These are phyloP conservation scores for Chaetoscypha palmicola DNA, from an alignment of 2,329 filamentous ascomycete genomes.

Conservation along the genomic window DNA sequence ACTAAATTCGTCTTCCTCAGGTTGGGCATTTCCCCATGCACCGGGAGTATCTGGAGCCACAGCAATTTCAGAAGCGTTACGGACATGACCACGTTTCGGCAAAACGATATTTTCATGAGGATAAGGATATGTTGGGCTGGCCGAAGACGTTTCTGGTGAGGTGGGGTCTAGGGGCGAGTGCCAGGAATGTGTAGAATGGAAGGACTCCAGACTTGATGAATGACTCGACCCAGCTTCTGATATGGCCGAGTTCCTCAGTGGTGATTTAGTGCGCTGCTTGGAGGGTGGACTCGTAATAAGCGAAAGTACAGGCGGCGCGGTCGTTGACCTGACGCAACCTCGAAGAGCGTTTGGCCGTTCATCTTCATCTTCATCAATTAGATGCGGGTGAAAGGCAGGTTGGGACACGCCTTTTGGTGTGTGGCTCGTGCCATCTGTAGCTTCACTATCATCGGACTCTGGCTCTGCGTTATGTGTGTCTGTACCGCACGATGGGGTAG, in stretches of 20 bases:
- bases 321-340: conserved; percentile 32
- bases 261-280: conserved; percentile 24
- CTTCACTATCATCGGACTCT: neutral
- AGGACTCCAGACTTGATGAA: conserved; percentile 47
- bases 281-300: conserved; percentile 38
- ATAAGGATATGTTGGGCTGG: conserved; percentile 33
- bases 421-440: neutral
- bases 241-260: conserved; percentile 18
- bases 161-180: conserved; percentile 39
- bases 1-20: conserved; percentile 8
- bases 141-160: conserved; percentile 35
- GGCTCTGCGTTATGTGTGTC: neutral
- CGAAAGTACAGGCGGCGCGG: conserved; percentile 37
- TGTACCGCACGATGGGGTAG: no score
- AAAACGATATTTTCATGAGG: conserved; percentile 36
- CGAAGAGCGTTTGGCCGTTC: conserved; percentile 27
- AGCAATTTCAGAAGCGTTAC: conserved; percentile 32
- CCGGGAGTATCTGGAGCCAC: conserved; percentile 21
- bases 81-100: conserved; percentile 29
- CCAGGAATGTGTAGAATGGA: conserved; percentile 48
- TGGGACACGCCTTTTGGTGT: conserved; percentile 13
- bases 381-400: conserved; percentile 26
- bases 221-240: conserved; percentile 29
- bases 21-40: conserved; percentile 18
- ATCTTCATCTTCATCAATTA: conserved; percentile 26